Evolutionary conservation across 1,284 basidiomycete genomes (phyloP).

Genomic region (Porodaedalea pini): DNA sequence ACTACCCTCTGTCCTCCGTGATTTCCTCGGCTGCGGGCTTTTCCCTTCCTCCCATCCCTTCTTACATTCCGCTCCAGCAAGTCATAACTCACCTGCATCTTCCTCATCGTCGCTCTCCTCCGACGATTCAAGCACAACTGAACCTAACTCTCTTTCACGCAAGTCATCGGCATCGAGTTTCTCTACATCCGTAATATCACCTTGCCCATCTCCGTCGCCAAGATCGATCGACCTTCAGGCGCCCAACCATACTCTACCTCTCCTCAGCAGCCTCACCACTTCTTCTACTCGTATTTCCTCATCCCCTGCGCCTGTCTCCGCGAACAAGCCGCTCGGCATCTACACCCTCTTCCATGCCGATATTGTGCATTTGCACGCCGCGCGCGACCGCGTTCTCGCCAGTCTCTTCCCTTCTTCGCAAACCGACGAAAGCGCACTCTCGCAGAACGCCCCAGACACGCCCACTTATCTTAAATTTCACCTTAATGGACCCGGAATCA

Average conservation of each 20-base stretch:
- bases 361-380: conserved; percentile 3
- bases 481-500: conserved; percentile 1
- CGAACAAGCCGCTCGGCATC: conserved; percentile 15
- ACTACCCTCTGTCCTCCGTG: conserved; percentile 15
- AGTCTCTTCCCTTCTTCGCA: conserved; percentile 7
- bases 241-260: background rate
- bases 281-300: background rate
- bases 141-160: conserved; percentile 1
- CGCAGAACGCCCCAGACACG: background rate
- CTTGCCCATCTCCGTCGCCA: conserved; percentile 9
- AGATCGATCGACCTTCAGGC: background rate
- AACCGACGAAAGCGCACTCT: background rate
- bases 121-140: background rate
- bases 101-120: conserved; percentile 4
- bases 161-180: conserved; percentile 11
- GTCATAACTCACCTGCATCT: background rate
- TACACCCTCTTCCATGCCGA: conserved; percentile 19
- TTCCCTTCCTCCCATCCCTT: background rate
- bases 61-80: background rate
- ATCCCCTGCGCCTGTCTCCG: background rate
- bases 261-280: background rate
- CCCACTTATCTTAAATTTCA: background rate
- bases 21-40: background rate
- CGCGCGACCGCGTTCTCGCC: conserved; percentile 12
- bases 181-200: conserved; percentile 1